Conservation (phyloP, 495 filamentous ascomycete species). For the Massariosphaeria phaeospora region DNA sequence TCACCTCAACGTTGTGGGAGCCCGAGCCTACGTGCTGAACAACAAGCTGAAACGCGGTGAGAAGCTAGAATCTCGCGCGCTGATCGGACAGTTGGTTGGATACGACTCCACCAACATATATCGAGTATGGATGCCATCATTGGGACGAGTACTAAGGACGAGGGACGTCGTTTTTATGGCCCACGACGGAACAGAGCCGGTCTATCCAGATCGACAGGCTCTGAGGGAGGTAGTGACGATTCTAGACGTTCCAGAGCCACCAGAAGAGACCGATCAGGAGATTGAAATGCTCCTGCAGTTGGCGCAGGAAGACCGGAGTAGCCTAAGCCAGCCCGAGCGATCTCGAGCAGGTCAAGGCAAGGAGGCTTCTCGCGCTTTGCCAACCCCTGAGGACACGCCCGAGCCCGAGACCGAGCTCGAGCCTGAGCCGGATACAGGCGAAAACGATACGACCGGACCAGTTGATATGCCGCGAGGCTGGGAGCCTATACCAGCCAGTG, state of each 20-base stretch:
- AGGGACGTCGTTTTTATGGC: slow-evolving; percentile 11
- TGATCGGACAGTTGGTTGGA: slow-evolving; percentile 21
- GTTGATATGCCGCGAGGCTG: background rate
- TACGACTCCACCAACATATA: slow-evolving; percentile 27
- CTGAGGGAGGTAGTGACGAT: background rate
- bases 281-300: background rate
- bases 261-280: background rate
- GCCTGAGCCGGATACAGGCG: background rate
- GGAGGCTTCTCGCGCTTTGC: background rate
- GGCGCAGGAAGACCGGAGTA: too few relatives aligned
- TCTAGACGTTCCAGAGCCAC: background rate
- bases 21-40: slow-evolving; percentile 7
- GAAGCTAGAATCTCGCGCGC: slow-evolving; percentile 11
- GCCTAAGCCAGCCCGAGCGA: background rate
- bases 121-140: slow-evolving; percentile 15
- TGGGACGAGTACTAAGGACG: slow-evolving; percentile 4
- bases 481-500: background rate
- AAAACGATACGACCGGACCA: background rate
- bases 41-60: background rate
- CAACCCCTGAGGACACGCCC: background rate
- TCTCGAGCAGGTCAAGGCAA: background rate
- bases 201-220: background rate
- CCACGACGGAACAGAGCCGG: background rate
- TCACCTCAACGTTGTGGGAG: slow-evolving; percentile 7
- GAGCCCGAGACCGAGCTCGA: background rate